Conservation (phyloP, 2,329 filamentous ascomycete species). For the Sarocladium oryzae region DNA sequence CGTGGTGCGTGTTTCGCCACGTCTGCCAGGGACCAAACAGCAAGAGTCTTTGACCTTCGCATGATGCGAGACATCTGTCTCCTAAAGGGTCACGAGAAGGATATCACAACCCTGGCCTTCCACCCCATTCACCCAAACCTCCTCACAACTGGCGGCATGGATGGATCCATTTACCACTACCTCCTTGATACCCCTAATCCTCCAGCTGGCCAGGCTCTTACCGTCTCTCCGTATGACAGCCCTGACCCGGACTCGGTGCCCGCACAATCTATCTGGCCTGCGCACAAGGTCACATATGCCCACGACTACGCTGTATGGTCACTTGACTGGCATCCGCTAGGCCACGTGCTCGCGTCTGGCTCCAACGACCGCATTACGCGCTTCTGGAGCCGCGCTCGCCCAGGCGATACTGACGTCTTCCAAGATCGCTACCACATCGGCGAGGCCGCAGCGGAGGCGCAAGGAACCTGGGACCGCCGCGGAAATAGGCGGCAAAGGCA, state of each 20-base stretch:
- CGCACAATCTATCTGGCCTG: conserved; percentile 86
- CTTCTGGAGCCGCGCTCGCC: conserved; percentile 89
- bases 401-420: conserved; percentile 77
- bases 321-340: conserved; percentile 93
- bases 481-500: conserved; percentile 71
- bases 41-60: conserved; percentile 86
- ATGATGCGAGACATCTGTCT: conserved; percentile 98
- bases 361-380: conserved; percentile 95
- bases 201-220: conserved; percentile 63
- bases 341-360: conserved; percentile 89
- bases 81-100: conserved; percentile 91
- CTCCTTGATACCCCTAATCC: conserved; percentile 92
- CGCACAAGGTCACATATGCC: conserved; percentile 78
- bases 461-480: conserved; percentile 87
- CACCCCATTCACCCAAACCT: conserved; percentile 88
- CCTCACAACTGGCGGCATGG: conserved; percentile 82
- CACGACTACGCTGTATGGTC: conserved; percentile 98
- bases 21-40: conserved; percentile 86
- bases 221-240: conserved; percentile 77
- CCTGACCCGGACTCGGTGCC: conserved; percentile 73
- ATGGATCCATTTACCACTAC: conserved; percentile 88
- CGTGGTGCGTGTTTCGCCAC: conserved; percentile 83
- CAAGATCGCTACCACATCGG: conserved; percentile 95
- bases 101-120: conserved; percentile 87
- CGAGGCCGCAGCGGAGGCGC: conserved; percentile 84